Conservation (phyloP, 1,139 yeast species). For the Scheffersomyces quercinus region DNA sequence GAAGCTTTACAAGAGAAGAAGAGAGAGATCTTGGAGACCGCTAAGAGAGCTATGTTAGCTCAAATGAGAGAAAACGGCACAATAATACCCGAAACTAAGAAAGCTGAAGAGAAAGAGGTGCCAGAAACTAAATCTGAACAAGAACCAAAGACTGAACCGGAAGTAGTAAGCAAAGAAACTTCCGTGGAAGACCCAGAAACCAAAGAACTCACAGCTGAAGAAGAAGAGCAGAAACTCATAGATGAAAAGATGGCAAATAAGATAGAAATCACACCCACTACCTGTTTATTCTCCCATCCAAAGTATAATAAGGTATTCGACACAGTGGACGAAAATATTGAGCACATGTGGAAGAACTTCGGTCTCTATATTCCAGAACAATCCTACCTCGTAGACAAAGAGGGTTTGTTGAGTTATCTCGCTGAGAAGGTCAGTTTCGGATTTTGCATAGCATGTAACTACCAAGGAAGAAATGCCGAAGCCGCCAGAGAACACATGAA, state of each 20-base stretch:
- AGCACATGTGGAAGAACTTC: conserved; percentile 74
- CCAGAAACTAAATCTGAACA: conserved; percentile 17
- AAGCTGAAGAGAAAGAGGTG: conserved; percentile 11
- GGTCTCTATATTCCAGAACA: conserved; percentile 88
- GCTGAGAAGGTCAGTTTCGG: conserved; percentile 87
- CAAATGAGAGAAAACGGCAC: conserved; percentile 27
- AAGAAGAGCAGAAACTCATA: conserved; percentile 52
- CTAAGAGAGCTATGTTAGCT: conserved; percentile 54
- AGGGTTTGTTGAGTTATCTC: conserved; percentile 71
- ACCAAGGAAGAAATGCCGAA: conserved; percentile 79
- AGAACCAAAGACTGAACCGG: conserved; percentile 6
- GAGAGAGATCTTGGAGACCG: conserved; percentile 59
- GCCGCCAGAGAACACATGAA: conserved; percentile 90
- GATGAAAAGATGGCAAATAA: conserved; percentile 58
- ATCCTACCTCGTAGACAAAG: conserved; percentile 63
- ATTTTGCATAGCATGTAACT: conserved; percentile 79
- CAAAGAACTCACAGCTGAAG: conserved; percentile 36
- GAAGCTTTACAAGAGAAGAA: conserved; percentile 66
- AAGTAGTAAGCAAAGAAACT: not conserved
- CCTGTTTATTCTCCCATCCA: conserved; percentile 76
- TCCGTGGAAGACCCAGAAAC: conserved; percentile 3
- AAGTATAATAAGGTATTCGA: conserved; percentile 34
- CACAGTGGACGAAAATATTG: conserved; percentile 60
- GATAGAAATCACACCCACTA: conserved; percentile 69
- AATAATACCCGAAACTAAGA: conserved; percentile 8